Conservation (phyloP, 768 basidiomycete species). For the Auricularia sp. region DNA sequence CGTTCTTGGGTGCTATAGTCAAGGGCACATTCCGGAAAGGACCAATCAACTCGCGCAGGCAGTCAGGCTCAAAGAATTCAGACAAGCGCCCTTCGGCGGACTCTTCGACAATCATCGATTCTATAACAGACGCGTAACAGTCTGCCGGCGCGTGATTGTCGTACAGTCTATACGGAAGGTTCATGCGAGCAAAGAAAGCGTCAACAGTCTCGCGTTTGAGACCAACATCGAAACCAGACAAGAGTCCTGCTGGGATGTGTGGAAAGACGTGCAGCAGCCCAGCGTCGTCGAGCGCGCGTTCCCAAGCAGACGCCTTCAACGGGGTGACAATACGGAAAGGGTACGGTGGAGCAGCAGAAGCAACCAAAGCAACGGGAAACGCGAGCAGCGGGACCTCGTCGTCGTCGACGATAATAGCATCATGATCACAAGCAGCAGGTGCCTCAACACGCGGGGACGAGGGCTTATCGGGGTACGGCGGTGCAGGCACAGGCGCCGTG, state of each 20-base stretch:
- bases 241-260: background rate
- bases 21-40: slow-evolving; percentile 22
- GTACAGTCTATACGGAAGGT: background rate
- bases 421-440: slow-evolving; percentile 4
- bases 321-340: background rate
- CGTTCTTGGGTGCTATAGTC: slow-evolving; percentile 15
- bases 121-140: background rate
- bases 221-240: background rate
- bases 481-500: background rate
- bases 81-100: background rate
- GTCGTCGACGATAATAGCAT: background rate
- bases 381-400: no score
- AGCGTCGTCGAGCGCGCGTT: background rate
- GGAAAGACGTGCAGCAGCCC: background rate
- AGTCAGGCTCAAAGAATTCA: slow-evolving; percentile 4
- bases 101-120: slow-evolving; percentile 1
- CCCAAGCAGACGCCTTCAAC: background rate
- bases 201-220: background rate
- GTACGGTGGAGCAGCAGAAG: background rate
- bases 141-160: background rate
- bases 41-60: slow-evolving; percentile 20
- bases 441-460: no score
- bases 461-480: background rate
- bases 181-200: background rate
- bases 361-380: no score